These are phyloP conservation scores for Metschnikowia orientalis DNA, from an alignment of 805 yeast species.

Conservation along the genomic window DNA sequence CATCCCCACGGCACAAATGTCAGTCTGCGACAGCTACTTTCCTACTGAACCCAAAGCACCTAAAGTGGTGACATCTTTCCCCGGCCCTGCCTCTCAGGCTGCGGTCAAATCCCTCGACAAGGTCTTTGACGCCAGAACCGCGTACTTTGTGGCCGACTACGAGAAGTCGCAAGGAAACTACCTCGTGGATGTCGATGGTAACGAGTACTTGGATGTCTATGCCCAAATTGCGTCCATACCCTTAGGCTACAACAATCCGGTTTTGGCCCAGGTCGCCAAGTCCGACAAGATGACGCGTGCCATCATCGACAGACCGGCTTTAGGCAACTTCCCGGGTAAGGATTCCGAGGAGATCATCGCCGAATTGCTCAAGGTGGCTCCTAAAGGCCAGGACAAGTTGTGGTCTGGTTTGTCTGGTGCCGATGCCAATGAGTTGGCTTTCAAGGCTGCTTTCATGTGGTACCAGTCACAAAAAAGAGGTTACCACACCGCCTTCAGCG, in stretches of 20 bases:
- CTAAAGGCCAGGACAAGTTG: slow-evolving; percentile 67
- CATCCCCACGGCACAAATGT: slow-evolving; percentile 17
- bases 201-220: slow-evolving; percentile 66
- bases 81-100: slow-evolving; percentile 68
- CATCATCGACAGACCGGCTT: slow-evolving; percentile 77
- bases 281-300: slow-evolving; percentile 69
- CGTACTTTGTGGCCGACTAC: slow-evolving; percentile 74
- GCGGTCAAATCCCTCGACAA: slow-evolving; percentile 51
- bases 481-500: slow-evolving; percentile 51
- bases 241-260: slow-evolving; percentile 83
- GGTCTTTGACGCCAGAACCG: slow-evolving; percentile 69
- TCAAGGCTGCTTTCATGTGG: slow-evolving; percentile 83
- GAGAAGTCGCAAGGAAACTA: slow-evolving; percentile 74
- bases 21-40: slow-evolving; percentile 55
- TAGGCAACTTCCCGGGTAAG: slow-evolving; percentile 51
- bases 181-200: slow-evolving; percentile 77
- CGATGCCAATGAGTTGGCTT: slow-evolving; percentile 85
- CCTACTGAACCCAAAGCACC: slow-evolving; percentile 82
- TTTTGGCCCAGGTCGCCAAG: slow-evolving; percentile 60
- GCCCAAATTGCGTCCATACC: slow-evolving; percentile 85
- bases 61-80: slow-evolving; percentile 55
- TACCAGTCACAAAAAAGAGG: slow-evolving; percentile 70
- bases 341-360: slow-evolving; percentile 56
- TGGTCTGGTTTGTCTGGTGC: slow-evolving; percentile 85
- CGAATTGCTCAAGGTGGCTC: slow-evolving; percentile 61